Base-by-base conservation (phyloP, 805 yeast genomes). In the Cephaloascus albidus region DNA sequence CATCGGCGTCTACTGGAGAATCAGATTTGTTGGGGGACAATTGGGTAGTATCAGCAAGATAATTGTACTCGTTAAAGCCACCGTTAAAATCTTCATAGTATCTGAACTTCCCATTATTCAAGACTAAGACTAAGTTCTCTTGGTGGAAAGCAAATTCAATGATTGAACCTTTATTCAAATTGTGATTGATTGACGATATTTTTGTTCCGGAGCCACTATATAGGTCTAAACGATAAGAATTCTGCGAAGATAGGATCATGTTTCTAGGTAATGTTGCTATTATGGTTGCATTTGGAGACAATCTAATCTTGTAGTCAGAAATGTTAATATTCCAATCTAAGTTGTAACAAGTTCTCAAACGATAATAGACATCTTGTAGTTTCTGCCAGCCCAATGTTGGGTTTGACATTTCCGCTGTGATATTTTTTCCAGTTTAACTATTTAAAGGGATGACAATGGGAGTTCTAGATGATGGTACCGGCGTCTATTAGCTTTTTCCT, bases 321-420 rank as follows among this genome's bases (percentile, higher is more conserved):
- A 16, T 8, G 18, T 31, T 16, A 6, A 31, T 31, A 31, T 14
- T n/a, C 15, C 18, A n/a, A 8, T 14, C 6, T 5, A n/a, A n/a
- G 4, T 64, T 69, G 50, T 74, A 80, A 40, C 84, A 79, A 16
- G 75, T 70, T 40, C 80, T 58, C 15, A 71, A 67, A 40, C 83
- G 65, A 48, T 86, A 88, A 54, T 74, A 85, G 8, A 76, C 81
- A 55, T 78, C 76, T 39, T 76, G 78, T 16, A 88, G 68, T 45
- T 81, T 72, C 55, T 87, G 95, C 97, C 97, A 88, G 35, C 71
- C 72, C 44, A 69, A 52, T 46, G 72, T 65, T 10, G 76, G 76
- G 47, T 12, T 23, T 23, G 28, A 23, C 28, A 23, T 23, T 12
- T 23, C 28, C n/a, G n/a, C n/a, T n/a, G n/a, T n/a, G n/a, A n/a